Evolutionary conservation across 2,329 filamentous ascomycete species (phyloP), one percentile per base, ranked within the genome.

Genomic region (Zasmidium citrigriseum): DNA sequence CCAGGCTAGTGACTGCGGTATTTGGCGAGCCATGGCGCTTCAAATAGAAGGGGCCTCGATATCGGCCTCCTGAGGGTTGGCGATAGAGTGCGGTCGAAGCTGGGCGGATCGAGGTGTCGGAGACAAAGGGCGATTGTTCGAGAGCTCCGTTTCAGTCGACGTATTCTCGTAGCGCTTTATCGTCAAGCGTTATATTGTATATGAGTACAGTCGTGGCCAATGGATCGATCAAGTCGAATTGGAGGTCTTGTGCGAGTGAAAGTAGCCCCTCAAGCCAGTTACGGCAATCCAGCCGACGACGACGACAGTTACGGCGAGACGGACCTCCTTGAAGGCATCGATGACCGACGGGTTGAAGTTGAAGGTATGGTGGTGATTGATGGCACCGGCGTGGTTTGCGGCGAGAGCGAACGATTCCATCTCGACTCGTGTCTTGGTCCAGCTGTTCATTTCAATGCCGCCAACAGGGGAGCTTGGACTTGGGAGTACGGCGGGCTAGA

Each of bases 311-410:
- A 78, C 77, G 64, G 83, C 76, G 51, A 81, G 74, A 57, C 81
- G 79, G 58, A 82, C 70, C 67, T 84, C 82, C 63, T 78, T 78
- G 34, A 78, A 77, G 60, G 84, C 70, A 55, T 76, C 74, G 46
- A 80, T 73, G 52, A 78, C 74, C 18, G 79, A 80, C 20, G 79
- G 74, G 48, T 79, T 80, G 60, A 84, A 70, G 62, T 83, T 78
- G 59, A 86, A 65, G 25, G 77, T 77, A 64, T 85, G 82, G 61
- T 77, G 74, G 63, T 85, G 77, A 55, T 65, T 66, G 61, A 74
- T 70, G 7, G 67, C 63, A 34, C 72, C 72, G 44, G 69, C 64
- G 63, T 75, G 72, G 51, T 68, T 63, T 46, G 70, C 70, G 27
- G 61, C 57, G 25, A 75, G 48, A 23, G 65, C 60, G 52, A 73